Base-by-base conservation (phyloP, 2,329 filamentous ascomycete genomes). In the Calonectria honghensis region DNA sequence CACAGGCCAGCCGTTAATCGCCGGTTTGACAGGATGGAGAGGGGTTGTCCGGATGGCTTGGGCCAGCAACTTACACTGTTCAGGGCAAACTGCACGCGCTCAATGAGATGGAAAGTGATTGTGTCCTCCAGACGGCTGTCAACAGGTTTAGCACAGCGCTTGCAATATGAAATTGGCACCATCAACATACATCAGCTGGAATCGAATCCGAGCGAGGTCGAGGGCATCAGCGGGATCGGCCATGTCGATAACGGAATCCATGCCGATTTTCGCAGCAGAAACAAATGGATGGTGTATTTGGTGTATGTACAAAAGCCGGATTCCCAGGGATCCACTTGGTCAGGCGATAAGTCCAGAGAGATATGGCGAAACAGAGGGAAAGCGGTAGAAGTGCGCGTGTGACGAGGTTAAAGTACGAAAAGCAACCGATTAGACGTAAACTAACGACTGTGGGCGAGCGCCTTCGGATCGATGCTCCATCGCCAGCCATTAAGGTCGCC, bases 71-170 rank as follows among this genome's bases (percentile, higher is more conserved):
- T 75, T 77, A 85, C 85, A 83, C 84, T 89, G 87, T 98, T 98
- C 78, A 97, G 90, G 5, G 96, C 95, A 85, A 98, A 99, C 85
- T 99, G 97, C n/a, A 96, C 96, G 51, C 97, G 94, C 87, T 99
- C 97, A 82, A 98, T 98, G 50, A 99, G 90, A 86, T 98, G 94
- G 86, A 98, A 98, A 79, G 95, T 98, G 83, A 99, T 98, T 75
- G 96, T 98, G 84, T 99, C 97, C 88, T 99, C 97, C 24, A 98
- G 91, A 27, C 97, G 97, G 82, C 97, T 99, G 82, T 52, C 11
- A 13, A n/a, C n/a, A 45, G 45, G 41, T 24, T n/a, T 51, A 52
- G 20, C 67, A 81, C 45, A 80, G 76, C 65, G 61, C 50, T 51
- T 71, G 31, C 71, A 32, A 69, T 31, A 32, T 39, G 41, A 27